These are phyloP conservation scores for Ceratobasidium sp. DNA, from an alignment of 1,284 basidiomycete species.

Conservation along the genomic window DNA sequence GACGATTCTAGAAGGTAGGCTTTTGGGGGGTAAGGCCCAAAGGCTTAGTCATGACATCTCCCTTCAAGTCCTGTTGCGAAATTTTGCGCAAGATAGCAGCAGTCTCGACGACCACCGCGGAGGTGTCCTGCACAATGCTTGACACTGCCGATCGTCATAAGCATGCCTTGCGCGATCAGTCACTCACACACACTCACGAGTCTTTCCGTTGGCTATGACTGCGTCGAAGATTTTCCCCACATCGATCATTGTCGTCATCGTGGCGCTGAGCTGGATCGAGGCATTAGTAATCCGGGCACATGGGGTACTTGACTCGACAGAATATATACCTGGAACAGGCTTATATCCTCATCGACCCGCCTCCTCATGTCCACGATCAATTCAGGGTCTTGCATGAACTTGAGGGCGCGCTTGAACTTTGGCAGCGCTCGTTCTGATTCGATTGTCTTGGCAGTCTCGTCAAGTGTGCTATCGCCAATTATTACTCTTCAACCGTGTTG, in stretches of 20 bases:
- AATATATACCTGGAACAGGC: not conserved
- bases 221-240: not conserved
- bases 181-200: not conserved
- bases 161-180: too few species aligned
- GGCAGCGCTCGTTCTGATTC: not conserved
- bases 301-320: not conserved
- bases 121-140: too few species aligned
- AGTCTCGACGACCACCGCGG: too few species aligned
- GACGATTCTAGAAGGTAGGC: too few species aligned
- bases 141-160: too few species aligned
- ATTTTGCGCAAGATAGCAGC: too few species aligned
- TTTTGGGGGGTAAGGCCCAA: too few species aligned
- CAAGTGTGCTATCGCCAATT: not conserved
- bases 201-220: not conserved
- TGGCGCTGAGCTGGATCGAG: not conserved
- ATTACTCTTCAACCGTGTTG: too few species aligned
- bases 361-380: conserved; percentile 2
- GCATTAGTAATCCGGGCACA: not conserved
- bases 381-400: conserved; percentile 2
- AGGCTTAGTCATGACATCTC: too few species aligned
- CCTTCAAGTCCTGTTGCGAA: too few species aligned
- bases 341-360: not conserved
- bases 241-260: not conserved
- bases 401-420: not conserved
- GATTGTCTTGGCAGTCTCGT: not conserved